Conservation (phyloP, 2,329 filamentous ascomycete species). For the Monilinia aucupariae region DNA sequence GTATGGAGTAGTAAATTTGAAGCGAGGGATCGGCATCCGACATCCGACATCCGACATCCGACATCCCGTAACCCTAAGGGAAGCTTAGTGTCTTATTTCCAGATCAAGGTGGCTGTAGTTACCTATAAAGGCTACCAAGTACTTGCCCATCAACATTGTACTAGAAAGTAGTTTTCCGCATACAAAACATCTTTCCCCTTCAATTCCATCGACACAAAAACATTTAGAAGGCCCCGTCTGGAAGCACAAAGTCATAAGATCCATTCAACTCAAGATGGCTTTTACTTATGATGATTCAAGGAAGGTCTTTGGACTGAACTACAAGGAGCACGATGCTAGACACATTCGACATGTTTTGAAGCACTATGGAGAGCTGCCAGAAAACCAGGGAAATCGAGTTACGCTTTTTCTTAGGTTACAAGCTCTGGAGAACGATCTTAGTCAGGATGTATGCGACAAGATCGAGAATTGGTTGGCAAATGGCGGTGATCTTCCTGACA, state of each 20-base stretch:
- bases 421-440: conserved; percentile 19
- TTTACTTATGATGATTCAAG: neutral
- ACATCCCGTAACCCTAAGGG: no score
- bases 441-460: conserved; percentile 14
- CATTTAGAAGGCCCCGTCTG: neutral
- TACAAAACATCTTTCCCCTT: neutral
- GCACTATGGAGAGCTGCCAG: conserved; percentile 19
- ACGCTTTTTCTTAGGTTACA: conserved; percentile 19
- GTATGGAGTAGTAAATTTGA: no score
- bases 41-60: no score
- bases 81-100: no score
- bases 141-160: no score
- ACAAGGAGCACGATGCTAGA: conserved; percentile 24
- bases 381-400: conserved; percentile 14
- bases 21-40: no score
- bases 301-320: conserved; percentile 25
- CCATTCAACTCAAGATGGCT: neutral
- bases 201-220: neutral
- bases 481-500: conserved; percentile 18
- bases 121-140: no score
- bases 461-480: conserved; percentile 23
- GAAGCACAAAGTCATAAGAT: no score
- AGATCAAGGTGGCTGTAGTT: no score
- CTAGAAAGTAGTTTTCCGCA: no score
- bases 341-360: conserved; percentile 27